Conservation (phyloP, 495 filamentous ascomycete genomes). For the Parachaetomium inaequale region DNA sequence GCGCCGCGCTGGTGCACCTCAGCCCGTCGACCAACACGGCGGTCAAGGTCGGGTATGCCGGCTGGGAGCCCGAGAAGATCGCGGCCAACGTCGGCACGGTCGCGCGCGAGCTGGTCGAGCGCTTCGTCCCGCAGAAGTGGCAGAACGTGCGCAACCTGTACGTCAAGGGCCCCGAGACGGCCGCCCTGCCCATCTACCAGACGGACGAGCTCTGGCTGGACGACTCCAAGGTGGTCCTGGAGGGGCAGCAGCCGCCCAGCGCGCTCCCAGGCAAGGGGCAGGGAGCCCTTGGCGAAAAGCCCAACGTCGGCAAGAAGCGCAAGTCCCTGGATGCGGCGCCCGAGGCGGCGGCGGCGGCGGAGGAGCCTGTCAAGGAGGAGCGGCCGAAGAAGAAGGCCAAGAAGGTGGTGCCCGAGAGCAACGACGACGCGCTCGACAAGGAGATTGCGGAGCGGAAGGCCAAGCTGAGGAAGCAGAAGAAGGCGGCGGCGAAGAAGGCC, state of each 20-base stretch:
- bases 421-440: constrained; percentile 56
- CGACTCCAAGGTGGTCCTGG: constrained; percentile 68
- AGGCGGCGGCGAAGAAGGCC: constrained; percentile 51
- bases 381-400: constrained; percentile 49
- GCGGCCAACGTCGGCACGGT: constrained; percentile 75
- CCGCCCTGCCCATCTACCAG: constrained; percentile 86
- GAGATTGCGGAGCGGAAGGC: constrained; percentile 58
- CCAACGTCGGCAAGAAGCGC: constrained; percentile 66
- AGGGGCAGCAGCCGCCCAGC: constrained; percentile 51
- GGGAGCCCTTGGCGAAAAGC: constrained; percentile 46
- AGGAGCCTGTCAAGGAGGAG: constrained; percentile 45
- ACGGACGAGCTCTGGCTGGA: constrained; percentile 86
- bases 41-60: constrained; percentile 67
- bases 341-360: constrained; percentile 31
- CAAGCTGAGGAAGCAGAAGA: constrained; percentile 55
- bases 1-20: constrained; percentile 58
- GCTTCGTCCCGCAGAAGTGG: constrained; percentile 80
- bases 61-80: constrained; percentile 69
- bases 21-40: constrained; percentile 35
- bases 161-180: constrained; percentile 82
- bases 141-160: constrained; percentile 76
- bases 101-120: constrained; percentile 62
- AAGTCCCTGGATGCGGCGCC: constrained; percentile 46
- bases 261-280: constrained; percentile 37
- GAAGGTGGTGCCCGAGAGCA: constrained; percentile 41